phyloP scores from a whole-genome alignment of 768 basidiomycete genomes.

The Tulasnella sp. region DNA sequence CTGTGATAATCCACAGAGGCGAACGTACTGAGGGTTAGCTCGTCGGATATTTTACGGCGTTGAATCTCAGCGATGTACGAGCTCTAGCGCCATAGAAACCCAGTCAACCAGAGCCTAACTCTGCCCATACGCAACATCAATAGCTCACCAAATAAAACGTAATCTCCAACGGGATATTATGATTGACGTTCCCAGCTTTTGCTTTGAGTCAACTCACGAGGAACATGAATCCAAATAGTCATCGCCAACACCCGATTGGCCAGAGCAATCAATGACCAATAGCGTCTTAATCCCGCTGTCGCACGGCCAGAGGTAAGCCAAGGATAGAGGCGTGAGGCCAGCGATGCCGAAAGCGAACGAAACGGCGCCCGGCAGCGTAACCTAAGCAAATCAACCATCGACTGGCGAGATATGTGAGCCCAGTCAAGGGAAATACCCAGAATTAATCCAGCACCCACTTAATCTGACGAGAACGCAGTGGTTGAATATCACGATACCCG shows the following conservation, averaged over 20 bases:
- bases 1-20: not conserved
- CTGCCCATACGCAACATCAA: too few species aligned
- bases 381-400: not conserved
- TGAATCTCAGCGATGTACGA: conserved; percentile 59
- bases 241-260: conserved; percentile 26
- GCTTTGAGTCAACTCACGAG: conserved; percentile 47
- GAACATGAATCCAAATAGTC: conserved; percentile 61
- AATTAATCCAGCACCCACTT: not conserved
- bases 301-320: not conserved
- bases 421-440: not conserved
- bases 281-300: too few species aligned
- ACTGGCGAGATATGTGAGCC: not conserved
- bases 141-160: conserved; percentile 44
- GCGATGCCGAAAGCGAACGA: not conserved
- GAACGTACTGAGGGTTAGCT: conserved; percentile 51
- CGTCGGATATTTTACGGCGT: conserved; percentile 45
- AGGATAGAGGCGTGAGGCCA: not conserved
- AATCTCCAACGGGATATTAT: conserved; percentile 62
- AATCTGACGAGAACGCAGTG: not conserved
- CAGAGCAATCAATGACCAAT: conserved; percentile 59
- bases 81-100: conserved; percentile 35
- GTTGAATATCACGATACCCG: not conserved
- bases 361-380: not conserved
- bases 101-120: too few species aligned
- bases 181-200: conserved; percentile 37